These are phyloP conservation scores for Amanita rubescens DNA, from an alignment of 768 basidiomycete genomes.

Conservation along the genomic window DNA sequence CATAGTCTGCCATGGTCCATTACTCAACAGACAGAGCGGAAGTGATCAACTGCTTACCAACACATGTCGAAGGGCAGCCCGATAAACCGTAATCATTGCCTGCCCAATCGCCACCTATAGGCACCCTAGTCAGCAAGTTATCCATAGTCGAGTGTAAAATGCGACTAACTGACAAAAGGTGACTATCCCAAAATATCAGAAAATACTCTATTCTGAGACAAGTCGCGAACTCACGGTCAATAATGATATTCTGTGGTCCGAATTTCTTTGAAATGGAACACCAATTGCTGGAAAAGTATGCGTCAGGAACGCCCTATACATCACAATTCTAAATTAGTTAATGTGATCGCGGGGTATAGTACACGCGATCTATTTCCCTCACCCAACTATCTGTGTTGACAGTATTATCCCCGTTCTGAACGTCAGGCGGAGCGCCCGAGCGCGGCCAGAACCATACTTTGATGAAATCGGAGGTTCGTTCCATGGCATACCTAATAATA, in stretches of 20 bases:
- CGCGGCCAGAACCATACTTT: slow-evolving; percentile 72
- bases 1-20: slow-evolving; percentile 43
- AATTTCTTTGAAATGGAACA: slow-evolving; percentile 55
- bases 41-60: slow-evolving; percentile 27
- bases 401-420: slow-evolving; percentile 29
- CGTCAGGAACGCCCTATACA: slow-evolving; percentile 46
- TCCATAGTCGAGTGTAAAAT: background rate
- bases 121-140: background rate
- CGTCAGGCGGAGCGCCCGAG: slow-evolving; percentile 35
- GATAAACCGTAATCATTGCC: slow-evolving; percentile 37
- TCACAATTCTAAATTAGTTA: too few relatives aligned
- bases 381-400: slow-evolving; percentile 53
- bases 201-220: too few relatives aligned
- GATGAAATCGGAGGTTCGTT: slow-evolving; percentile 48
- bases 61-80: slow-evolving; percentile 48
- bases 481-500: slow-evolving; percentile 48
- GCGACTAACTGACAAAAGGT: slow-evolving; percentile 52
- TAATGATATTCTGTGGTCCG: slow-evolving; percentile 52
- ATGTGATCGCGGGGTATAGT: background rate
- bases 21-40: background rate
- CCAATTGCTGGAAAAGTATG: slow-evolving; percentile 50
- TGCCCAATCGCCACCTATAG: slow-evolving; percentile 52
- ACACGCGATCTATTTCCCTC: slow-evolving; percentile 7
- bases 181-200: slow-evolving; percentile 22
- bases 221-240: slow-evolving; percentile 36